Percentiles rank a stretch among this genome's conserved stretches.
Conservation (phyloP, 2,329 filamentous ascomycete genomes). For the Nakataea oryzae region DNA sequence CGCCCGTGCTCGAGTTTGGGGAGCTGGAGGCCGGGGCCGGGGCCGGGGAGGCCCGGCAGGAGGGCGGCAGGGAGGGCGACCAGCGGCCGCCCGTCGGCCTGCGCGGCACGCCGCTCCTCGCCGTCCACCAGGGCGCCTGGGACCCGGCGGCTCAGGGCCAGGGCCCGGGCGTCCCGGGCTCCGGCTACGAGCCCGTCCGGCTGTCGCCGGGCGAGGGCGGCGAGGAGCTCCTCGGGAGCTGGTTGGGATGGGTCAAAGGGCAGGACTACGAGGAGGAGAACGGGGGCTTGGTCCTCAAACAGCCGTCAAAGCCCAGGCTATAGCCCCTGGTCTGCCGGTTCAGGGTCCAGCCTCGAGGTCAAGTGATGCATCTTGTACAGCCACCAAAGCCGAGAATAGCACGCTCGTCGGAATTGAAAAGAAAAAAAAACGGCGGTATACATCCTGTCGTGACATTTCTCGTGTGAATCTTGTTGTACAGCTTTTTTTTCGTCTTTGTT, state of each 20-base stretch:
- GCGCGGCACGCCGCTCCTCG: conserved; percentile 56
- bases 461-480: neutral
- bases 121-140: conserved; percentile 37
- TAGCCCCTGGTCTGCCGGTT: neutral
- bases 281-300: conserved; percentile 47
- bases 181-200: conserved; percentile 52
- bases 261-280: conserved; percentile 57
- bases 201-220: conserved; percentile 63
- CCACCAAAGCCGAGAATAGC: no score
- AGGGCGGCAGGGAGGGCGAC: conserved; percentile 56
- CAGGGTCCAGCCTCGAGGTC: neutral
- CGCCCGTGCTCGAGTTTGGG: conserved; percentile 68
- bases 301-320: conserved; percentile 21
- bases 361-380: neutral
- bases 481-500: no score
- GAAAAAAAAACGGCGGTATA: neutral
- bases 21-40: conserved; percentile 52
- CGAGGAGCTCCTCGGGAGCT: conserved; percentile 54
- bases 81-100: conserved; percentile 63
- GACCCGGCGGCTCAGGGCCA: conserved; percentile 42
- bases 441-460: neutral
- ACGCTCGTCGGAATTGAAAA: no score
- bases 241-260: conserved; percentile 70
- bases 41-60: no score
- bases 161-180: conserved; percentile 52